A percentile compares a stretch with the other conserved stretches of the same genome.
Evolutionary conservation across 805 yeast genomes (phyloP).

Genomic region (Candida schatavii): DNA sequence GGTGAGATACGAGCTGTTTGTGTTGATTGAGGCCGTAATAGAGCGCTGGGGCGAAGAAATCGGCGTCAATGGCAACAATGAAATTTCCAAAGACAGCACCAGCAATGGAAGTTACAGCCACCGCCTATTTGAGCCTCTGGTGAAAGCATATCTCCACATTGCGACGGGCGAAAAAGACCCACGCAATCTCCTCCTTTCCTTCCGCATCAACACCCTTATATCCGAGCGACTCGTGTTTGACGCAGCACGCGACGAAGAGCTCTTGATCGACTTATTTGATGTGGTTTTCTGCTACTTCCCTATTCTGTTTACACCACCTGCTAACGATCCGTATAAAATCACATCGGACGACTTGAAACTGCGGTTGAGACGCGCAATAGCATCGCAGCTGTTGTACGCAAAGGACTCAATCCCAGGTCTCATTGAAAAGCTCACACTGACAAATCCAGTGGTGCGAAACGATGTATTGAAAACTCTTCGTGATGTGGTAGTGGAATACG

Average conservation of each 20-base stretch:
- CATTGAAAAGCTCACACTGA: conserved; percentile 74
- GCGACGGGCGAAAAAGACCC: conserved; percentile 96
- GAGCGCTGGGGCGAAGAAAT: conserved; percentile 14
- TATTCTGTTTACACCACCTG: conserved; percentile 89
- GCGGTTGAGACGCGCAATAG: conserved; percentile 58
- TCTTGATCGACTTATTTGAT: conserved; percentile 74
- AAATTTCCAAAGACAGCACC: not conserved
- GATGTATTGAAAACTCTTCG: conserved; percentile 69
- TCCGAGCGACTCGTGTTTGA: conserved; percentile 36
- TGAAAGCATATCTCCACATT: conserved; percentile 59
- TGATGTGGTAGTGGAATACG: conserved; percentile 53
- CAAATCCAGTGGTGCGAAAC: conserved; percentile 66
- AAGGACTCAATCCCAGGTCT: conserved; percentile 74
- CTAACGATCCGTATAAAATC: conserved; percentile 81
- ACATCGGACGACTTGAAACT: conserved; percentile 69
- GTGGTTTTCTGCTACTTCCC: conserved; percentile 94
- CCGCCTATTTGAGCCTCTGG: conserved; percentile 37
- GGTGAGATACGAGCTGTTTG: conserved; percentile 58
- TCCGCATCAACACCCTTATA: conserved; percentile 51
- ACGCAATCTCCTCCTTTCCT: conserved; percentile 71
- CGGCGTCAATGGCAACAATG: not conserved
- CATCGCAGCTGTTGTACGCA: conserved; percentile 61
- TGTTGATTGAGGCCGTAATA: conserved; percentile 27
- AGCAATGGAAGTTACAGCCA: no score
- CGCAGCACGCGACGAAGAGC: conserved; percentile 29